Conservation (phyloP, 2,329 filamentous ascomycete genomes). For the Cladophialophora chaetospira region DNA sequence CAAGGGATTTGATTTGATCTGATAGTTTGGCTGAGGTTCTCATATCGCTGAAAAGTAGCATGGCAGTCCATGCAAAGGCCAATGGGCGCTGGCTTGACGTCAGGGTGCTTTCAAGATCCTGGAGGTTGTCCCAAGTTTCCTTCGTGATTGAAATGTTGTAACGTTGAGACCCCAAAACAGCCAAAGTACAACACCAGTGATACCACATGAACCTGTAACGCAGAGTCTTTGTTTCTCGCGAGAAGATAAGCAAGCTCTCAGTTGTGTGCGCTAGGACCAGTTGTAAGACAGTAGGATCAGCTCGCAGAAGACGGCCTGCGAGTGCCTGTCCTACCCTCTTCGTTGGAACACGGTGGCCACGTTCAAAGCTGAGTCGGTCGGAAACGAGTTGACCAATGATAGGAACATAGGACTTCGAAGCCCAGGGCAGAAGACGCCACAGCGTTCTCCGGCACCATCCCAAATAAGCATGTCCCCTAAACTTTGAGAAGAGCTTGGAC, state of each 20-base stretch:
- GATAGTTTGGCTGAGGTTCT: neutral
- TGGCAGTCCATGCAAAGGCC: constrained; percentile 20
- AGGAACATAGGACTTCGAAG: constrained; percentile 2
- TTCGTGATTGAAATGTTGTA: neutral
- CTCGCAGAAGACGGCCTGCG: constrained; percentile 2
- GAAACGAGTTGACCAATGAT: constrained; percentile 12
- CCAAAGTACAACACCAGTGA: constrained; percentile 19
- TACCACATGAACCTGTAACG: constrained; percentile 15
- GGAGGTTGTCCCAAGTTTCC: constrained; percentile 5
- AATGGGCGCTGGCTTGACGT: constrained; percentile 10
- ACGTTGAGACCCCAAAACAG: constrained; percentile 6
- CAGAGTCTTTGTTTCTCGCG: neutral
- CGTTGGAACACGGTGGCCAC: neutral
- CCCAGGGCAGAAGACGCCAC: constrained; percentile 19
- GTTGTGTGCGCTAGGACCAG: constrained; percentile 11
- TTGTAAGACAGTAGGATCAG: neutral
- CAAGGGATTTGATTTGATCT: constrained; percentile 2
- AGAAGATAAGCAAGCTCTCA: constrained; percentile 5
- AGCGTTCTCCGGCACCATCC: neutral
- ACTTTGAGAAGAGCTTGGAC: constrained; percentile 14
- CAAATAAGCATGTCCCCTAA: neutral
- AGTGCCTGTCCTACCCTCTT: constrained; percentile 7
- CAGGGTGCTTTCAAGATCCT: neutral
- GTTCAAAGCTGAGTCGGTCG: constrained; percentile 1
- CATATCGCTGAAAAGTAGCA: constrained; percentile 6